A percentile compares a stretch with the other conserved stretches of the same genome.
phyloP scores from a whole-genome alignment of 805 yeast species.

The Lipomyces yamanashiensis region DNA sequence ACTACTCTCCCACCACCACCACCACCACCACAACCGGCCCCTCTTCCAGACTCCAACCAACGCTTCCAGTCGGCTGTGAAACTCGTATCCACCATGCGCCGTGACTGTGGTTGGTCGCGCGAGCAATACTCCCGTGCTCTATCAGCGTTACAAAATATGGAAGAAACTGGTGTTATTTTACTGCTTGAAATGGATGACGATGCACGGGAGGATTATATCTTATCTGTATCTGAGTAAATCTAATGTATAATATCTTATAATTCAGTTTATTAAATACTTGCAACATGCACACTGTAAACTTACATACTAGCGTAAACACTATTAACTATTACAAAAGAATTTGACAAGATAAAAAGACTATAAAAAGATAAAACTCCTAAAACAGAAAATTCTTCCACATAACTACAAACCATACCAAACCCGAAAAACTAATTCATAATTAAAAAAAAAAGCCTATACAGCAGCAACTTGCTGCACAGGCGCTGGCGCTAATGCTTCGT shows the following conservation, averaged over 20 bases:
- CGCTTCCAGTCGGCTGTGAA: constrained; percentile 10
- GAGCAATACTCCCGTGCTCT: constrained; percentile 25
- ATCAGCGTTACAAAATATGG: constrained; percentile 13
- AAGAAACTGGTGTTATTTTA: constrained; percentile 24
- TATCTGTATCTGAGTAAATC: background rate
- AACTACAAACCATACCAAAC: background rate
- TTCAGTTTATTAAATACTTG: background rate
- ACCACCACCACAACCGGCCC: constrained; percentile 4
- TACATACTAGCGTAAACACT: background rate
- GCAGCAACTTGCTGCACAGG: background rate
- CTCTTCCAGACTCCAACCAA: background rate
- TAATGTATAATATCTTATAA: background rate
- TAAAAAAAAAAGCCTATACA: background rate
- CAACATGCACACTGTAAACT: background rate
- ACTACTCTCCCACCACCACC: background rate
- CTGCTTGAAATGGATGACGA: constrained; percentile 34
- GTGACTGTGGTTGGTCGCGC: constrained; percentile 18
- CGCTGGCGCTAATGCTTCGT: background rate
- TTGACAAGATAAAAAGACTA: background rate
- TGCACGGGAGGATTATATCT: constrained; percentile 27
- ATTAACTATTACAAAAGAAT: too few relatives aligned
- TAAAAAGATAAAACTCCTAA: background rate
- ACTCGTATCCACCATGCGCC: constrained; percentile 28
- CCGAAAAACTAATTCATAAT: background rate
- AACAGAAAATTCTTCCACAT: background rate